These are phyloP conservation scores for Dovyalis caffra DNA, from an alignment of 345 rosid genomes.

Conservation along the genomic window DNA sequence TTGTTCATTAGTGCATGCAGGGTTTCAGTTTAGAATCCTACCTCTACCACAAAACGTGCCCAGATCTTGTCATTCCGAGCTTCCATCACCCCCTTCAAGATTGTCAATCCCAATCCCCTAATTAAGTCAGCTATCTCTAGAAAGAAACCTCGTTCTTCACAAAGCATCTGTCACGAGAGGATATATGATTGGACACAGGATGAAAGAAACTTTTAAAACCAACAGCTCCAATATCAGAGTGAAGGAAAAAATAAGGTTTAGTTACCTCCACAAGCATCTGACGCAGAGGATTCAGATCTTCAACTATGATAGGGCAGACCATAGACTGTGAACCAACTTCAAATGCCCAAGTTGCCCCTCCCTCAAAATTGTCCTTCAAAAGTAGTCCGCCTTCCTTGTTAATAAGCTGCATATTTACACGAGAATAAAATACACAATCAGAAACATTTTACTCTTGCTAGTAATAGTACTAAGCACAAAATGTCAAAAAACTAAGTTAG, in stretches of 20 bases:
- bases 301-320: constrained; percentile 91
- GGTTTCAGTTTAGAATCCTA: constrained; percentile 23
- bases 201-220: not conserved
- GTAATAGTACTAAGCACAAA: not conserved
- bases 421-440: constrained; percentile 1
- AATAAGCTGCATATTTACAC: constrained; percentile 46
- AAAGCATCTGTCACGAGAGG: constrained; percentile 67
- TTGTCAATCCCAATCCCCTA: constrained; percentile 86
- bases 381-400: constrained; percentile 52
- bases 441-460: not conserved
- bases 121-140: constrained; percentile 90
- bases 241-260: not conserved
- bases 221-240: not conserved
- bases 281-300: constrained; percentile 87
- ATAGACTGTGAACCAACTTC: constrained; percentile 89
- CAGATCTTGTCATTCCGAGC: constrained; percentile 75
- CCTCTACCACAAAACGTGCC: constrained; percentile 95
- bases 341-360: constrained; percentile 98
- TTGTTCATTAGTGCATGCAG: not conserved
- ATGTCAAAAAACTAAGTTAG: not conserved
- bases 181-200: not conserved
- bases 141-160: constrained; percentile 92
- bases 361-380: constrained; percentile 61
- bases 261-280: constrained; percentile 91
- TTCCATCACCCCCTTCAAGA: constrained; percentile 92